Evolutionary conservation across 768 basidiomycete genomes (phyloP).

Genomic region (Lactarius indigo): DNA sequence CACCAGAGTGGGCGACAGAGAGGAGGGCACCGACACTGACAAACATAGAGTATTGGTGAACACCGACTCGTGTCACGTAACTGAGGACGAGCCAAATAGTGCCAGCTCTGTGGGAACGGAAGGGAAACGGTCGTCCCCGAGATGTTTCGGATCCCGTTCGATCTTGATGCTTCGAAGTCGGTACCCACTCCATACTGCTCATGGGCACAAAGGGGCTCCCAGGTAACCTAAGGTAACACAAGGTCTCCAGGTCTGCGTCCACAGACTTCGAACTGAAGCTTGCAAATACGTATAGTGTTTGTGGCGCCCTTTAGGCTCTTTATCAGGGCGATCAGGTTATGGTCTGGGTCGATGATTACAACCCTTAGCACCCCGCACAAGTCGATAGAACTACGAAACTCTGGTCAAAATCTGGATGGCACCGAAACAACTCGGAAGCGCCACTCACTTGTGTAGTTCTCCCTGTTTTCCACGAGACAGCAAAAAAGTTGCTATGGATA

Average conservation of each 20-base stretch:
- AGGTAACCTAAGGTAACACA: slow-evolving; percentile 9
- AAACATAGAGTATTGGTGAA: not conserved
- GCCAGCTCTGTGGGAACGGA: slow-evolving; percentile 11
- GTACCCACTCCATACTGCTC: slow-evolving; percentile 9
- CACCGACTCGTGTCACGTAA: not conserved
- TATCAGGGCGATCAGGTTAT: slow-evolving; percentile 1
- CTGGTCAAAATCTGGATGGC: not conserved
- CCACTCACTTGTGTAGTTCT: not conserved
- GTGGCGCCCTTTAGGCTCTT: not conserved
- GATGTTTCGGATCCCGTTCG: not conserved
- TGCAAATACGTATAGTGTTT: slow-evolving; percentile 9
- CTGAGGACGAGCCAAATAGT: slow-evolving; percentile 1
- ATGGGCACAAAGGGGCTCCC: not conserved
- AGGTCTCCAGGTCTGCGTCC: not conserved
- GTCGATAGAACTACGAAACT: not conserved
- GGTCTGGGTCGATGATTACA: slow-evolving; percentile 1
- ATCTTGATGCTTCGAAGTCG: not conserved
- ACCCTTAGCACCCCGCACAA: slow-evolving; percentile 1
- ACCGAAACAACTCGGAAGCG: not conserved
- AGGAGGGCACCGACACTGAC: slow-evolving; percentile 3
- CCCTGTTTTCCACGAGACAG: slow-evolving; percentile 18
- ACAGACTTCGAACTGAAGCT: not conserved
- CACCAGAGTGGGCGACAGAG: not conserved
- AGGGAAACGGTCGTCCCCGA: slow-evolving; percentile 8
- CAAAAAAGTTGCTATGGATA: not conserved